Conservation (phyloP, 495 filamentous ascomycete genomes). For the Platismatia glauca region DNA sequence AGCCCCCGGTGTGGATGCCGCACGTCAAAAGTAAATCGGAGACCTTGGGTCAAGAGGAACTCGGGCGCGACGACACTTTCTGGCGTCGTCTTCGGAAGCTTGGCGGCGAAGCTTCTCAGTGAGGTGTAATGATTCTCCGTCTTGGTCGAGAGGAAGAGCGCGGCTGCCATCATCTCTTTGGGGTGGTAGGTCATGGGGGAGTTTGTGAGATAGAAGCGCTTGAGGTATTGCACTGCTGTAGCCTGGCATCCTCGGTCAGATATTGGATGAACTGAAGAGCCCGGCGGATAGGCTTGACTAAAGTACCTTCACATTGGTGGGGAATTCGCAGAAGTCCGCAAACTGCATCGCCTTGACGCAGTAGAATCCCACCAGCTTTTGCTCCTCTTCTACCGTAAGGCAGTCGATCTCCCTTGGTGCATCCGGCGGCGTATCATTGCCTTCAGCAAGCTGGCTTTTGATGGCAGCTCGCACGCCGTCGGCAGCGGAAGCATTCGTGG, state of each 20-base stretch:
- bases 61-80: slow-evolving; percentile 83
- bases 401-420: slow-evolving; percentile 51
- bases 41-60: slow-evolving; percentile 80
- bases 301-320: slow-evolving; percentile 74
- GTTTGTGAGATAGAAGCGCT: slow-evolving; percentile 90
- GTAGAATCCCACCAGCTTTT: slow-evolving; percentile 69
- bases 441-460: slow-evolving; percentile 21
- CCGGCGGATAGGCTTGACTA: slow-evolving; percentile 19
- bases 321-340: slow-evolving; percentile 65
- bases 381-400: slow-evolving; percentile 69
- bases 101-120: slow-evolving; percentile 54
- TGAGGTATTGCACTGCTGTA: slow-evolving; percentile 84
- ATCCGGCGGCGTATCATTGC: slow-evolving; percentile 11
- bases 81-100: slow-evolving; percentile 55
- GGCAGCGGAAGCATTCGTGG: slow-evolving; percentile 66
- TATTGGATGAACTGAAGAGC: neutral
- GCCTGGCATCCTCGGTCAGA: slow-evolving; percentile 39
- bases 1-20: slow-evolving; percentile 83
- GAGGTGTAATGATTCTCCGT: slow-evolving; percentile 74
- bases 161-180: slow-evolving; percentile 71
- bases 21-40: slow-evolving; percentile 90
- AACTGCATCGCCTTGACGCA: slow-evolving; percentile 64
- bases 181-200: slow-evolving; percentile 92
- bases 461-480: slow-evolving; percentile 61
- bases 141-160: slow-evolving; percentile 86